Evolutionary conservation across 257 asterid species (phyloP), one percentile per base, ranked within the genome.

Genomic region (Nicotiana otophora): DNA sequence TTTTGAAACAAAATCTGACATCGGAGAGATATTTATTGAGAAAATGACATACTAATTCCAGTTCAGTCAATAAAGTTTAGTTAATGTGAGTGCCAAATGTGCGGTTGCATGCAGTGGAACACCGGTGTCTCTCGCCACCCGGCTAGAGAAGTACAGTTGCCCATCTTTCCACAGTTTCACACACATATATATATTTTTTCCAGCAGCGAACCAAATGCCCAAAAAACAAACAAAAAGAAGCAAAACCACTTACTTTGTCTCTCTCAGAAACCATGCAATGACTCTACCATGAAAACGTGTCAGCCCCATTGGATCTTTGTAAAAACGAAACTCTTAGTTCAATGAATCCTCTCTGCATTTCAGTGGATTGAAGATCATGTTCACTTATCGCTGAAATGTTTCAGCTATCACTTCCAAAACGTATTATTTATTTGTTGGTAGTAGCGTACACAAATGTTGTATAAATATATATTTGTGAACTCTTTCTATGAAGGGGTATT

Each of bases 71-170:
- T 60, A 4, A 58, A 20, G 23, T 26, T 51, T 15, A 51, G 48
- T 15, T 46, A 72, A 72, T 12, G 60, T 20, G 36, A 1, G 26
- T 12, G 82, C 69, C 86, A 86, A 86, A 80, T 86, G 88, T 83
- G 82, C 64, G 88, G 88, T 75, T 86, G 88, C 88, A 86, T 86
- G 86, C 64, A 63, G 85, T 67, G 53, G 78, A 69, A 54, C 55
- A 69, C 30, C 84, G 81, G 55, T 33, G 77, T 91, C 31, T 86
- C 76, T 87, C 83, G 82, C 85, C 86, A 75, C 82, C 63, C 79
- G 79, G 79, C 79, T 15, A 17, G 3, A 5, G 9, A 5, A 55
- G 20, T 14, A 15, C 20, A 17, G 30, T 26, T 75, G 5, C 28
- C 53, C 28, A 64, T 7, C 1, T 17, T 17, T 34, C 28, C 46